Evolutionary conservation across 768 basidiomycete species (phyloP).

Genomic region (Phylloporus sp.): DNA sequence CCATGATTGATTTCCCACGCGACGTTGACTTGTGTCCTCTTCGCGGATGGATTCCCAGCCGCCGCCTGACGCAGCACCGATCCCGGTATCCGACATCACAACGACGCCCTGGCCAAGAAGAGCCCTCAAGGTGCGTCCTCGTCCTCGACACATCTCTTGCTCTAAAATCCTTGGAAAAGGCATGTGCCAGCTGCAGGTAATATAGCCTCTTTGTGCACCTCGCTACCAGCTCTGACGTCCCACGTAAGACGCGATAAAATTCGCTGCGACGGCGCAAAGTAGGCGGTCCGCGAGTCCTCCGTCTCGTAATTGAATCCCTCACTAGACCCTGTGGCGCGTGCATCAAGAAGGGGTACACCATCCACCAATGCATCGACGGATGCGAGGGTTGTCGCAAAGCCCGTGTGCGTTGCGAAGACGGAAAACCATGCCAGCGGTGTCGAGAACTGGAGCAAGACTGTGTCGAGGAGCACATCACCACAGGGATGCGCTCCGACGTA

Average conservation of each 20-base stretch:
- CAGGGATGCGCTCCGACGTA: conserved; percentile 22
- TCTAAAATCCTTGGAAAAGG: conserved; percentile 40
- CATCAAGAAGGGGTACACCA: conserved; percentile 46
- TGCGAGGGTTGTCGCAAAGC: conserved; percentile 56
- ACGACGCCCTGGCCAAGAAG: conserved; percentile 47
- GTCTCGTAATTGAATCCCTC: conserved; percentile 1
- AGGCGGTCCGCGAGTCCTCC: conserved; percentile 11
- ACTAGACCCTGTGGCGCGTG: conserved; percentile 57
- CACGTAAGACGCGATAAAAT: conserved; percentile 52
- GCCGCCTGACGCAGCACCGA: conserved; percentile 30
- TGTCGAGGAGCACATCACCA: conserved; percentile 35
- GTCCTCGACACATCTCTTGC: no score
- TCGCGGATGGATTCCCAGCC: conserved; percentile 33
- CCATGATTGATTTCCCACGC: conserved; percentile 27
- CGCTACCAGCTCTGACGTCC: not conserved
- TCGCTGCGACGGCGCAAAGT: conserved; percentile 54
- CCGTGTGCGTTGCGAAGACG: conserved; percentile 40
- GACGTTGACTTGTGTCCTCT: conserved; percentile 24
- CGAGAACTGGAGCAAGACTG: conserved; percentile 39
- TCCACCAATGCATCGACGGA: conserved; percentile 55
- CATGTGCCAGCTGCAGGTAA: conserved; percentile 57
- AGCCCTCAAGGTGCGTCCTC: conserved; percentile 51
- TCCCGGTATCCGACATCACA: conserved; percentile 51
- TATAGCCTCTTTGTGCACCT: not conserved
- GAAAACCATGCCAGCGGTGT: conserved; percentile 34